Percentiles rank a stretch among this genome's conserved stretches.
Conservation (phyloP, 352 stramenopile genomes). For the Pythium dissimile region DNA sequence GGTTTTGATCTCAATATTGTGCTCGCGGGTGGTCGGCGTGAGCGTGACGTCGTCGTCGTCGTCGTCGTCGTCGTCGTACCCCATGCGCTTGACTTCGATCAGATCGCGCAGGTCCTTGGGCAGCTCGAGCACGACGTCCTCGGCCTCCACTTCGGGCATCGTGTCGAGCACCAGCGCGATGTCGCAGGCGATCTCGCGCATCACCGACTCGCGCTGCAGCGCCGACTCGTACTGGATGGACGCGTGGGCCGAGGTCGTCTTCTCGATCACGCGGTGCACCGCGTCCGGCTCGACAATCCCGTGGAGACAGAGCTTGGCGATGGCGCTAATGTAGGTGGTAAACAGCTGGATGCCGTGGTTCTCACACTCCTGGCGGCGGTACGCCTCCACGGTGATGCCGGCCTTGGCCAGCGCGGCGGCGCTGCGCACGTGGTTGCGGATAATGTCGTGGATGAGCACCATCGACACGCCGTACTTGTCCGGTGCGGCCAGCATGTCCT, state of each 20-base stretch:
- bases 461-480: slow-evolving; percentile 47
- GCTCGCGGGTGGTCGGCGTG: neutral
- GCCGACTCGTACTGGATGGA: slow-evolving; percentile 64
- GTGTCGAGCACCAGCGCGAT: slow-evolving; percentile 50
- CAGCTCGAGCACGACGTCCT: slow-evolving; percentile 44
- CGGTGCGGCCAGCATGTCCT: slow-evolving; percentile 51
- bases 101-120: slow-evolving; percentile 37
- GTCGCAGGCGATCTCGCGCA: slow-evolving; percentile 59
- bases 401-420: slow-evolving; percentile 9
- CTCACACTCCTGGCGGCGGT: slow-evolving; percentile 62
- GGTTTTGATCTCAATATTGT: too few species aligned
- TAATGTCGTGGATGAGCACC: slow-evolving; percentile 81
- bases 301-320: slow-evolving; percentile 45
- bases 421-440: slow-evolving; percentile 53
- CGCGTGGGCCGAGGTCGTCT: slow-evolving; percentile 49
- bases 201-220: slow-evolving; percentile 47
- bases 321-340: slow-evolving; percentile 77
- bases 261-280: slow-evolving; percentile 59
- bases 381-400: slow-evolving; percentile 25
- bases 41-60: neutral
- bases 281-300: slow-evolving; percentile 47
- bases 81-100: slow-evolving; percentile 16
- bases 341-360: slow-evolving; percentile 66
- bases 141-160: slow-evolving; percentile 50
- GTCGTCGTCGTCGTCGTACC: slow-evolving; percentile 1